Conservation (phyloP, 2,329 filamentous ascomycete genomes). For the Pseudocercospora fuligena region DNA sequence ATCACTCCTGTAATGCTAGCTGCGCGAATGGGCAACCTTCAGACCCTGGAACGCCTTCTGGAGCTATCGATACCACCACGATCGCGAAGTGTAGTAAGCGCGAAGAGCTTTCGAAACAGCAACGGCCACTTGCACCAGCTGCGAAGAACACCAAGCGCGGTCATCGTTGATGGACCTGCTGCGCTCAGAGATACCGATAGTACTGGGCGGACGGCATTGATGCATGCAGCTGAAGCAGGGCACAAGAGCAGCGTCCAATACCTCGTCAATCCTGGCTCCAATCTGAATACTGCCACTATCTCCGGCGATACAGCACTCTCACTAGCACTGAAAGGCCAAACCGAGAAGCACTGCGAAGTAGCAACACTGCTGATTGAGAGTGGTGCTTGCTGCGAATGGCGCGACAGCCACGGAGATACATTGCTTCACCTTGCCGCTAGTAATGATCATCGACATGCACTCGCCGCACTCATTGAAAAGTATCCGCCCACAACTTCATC, state of each 20-base stretch:
- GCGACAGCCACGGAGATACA: background rate
- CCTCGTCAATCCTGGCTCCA: background rate
- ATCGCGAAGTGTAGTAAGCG: background rate
- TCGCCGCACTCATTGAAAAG: background rate
- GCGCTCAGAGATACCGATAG: background rate
- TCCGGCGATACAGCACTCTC: background rate
- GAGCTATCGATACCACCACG: background rate
- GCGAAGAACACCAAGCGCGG: background rate
- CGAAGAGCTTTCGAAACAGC: background rate
- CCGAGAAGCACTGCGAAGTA: background rate
- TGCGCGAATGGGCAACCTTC: background rate
- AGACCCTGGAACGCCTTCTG: background rate
- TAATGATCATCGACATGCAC: background rate
- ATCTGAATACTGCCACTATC: background rate
- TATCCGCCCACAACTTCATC: background rate
- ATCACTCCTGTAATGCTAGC: background rate
- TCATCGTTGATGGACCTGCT: background rate
- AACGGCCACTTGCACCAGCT: background rate
- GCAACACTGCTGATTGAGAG: background rate
- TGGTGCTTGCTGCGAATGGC: background rate
- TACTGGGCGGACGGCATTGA: background rate
- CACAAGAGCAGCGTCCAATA: background rate
- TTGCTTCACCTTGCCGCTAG: background rate
- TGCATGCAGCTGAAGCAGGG: background rate
- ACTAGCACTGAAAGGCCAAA: background rate